Evolutionary conservation across 352 stramenopile species (phyloP).

Genomic region (Phytophthora gonapodyides): DNA sequence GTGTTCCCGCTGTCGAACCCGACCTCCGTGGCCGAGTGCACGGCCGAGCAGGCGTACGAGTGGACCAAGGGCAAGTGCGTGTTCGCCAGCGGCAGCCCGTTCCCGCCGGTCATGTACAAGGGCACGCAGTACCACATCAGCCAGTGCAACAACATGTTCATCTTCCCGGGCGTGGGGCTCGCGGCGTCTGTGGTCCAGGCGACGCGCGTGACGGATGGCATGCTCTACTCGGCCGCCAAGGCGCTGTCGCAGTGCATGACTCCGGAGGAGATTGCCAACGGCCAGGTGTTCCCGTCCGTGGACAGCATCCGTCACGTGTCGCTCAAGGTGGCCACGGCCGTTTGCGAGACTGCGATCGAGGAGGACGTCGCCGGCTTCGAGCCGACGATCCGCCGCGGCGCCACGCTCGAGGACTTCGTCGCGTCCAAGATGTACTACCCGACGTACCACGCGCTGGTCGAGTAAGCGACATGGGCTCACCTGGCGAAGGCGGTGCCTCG

Average conservation of each 20-base stretch:
- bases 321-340: slow-evolving; percentile 91
- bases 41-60: slow-evolving; percentile 95
- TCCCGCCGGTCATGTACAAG: slow-evolving; percentile 91
- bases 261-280: slow-evolving; percentile 90
- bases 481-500: slow-evolving; percentile 3
- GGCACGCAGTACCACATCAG: slow-evolving; percentile 80
- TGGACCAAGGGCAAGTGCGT: slow-evolving; percentile 96
- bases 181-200: slow-evolving; percentile 87
- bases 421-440: slow-evolving; percentile 96
- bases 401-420: slow-evolving; percentile 90
- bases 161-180: slow-evolving; percentile 97
- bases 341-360: slow-evolving; percentile 90
- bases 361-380: slow-evolving; percentile 87
- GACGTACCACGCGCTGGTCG: slow-evolving; percentile 92
- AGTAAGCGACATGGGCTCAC: slow-evolving; percentile 44
- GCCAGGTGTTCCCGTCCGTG: slow-evolving; percentile 95
- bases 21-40: slow-evolving; percentile 96
- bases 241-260: slow-evolving; percentile 93
- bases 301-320: slow-evolving; percentile 93
- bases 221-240: slow-evolving; percentile 95
- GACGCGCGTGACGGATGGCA: slow-evolving; percentile 90
- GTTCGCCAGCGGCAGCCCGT: slow-evolving; percentile 96
- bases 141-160: slow-evolving; percentile 98
- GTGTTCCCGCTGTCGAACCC: slow-evolving; percentile 98
- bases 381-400: slow-evolving; percentile 65